Evolutionary conservation across 2,329 filamentous ascomycete species (phyloP).

Genomic region (Huntiella moniliformis): DNA sequence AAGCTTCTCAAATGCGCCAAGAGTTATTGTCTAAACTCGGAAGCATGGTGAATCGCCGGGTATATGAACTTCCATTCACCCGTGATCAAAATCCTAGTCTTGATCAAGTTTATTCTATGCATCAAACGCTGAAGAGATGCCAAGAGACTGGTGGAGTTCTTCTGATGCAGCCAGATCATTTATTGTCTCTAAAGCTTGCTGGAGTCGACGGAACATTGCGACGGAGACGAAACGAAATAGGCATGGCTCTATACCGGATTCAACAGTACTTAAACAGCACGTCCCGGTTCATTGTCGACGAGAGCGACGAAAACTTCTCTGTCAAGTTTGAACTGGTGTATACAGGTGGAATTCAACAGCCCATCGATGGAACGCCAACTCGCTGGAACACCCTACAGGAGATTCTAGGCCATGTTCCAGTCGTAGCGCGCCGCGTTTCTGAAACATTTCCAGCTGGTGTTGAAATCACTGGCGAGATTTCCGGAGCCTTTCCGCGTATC

Average conservation of each 20-base stretch:
- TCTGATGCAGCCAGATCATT: slow-evolving; percentile 43
- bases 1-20: slow-evolving; percentile 41
- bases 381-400: slow-evolving; percentile 39
- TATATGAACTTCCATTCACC: slow-evolving; percentile 42
- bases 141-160: slow-evolving; percentile 33
- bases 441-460: slow-evolving; percentile 20
- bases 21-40: slow-evolving; percentile 35
- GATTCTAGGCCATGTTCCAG: slow-evolving; percentile 26
- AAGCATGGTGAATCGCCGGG: slow-evolving; percentile 31
- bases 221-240: slow-evolving; percentile 11
- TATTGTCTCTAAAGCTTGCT: slow-evolving; percentile 45
- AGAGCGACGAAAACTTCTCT: slow-evolving; percentile 45
- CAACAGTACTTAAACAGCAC: slow-evolving; percentile 26
- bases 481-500: slow-evolving; percentile 27
- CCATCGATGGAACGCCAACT: slow-evolving; percentile 32
- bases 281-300: slow-evolving; percentile 41
- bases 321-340: slow-evolving; percentile 44
- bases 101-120: slow-evolving; percentile 21
- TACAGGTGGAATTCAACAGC: slow-evolving; percentile 33
- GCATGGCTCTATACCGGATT: slow-evolving; percentile 19
- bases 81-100: slow-evolving; percentile 23
- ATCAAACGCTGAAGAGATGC: slow-evolving; percentile 21
- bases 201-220: slow-evolving; percentile 26
- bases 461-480: slow-evolving; percentile 20
- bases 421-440: slow-evolving; percentile 17